Conservation (phyloP, 225 moss, liverwort and hornwort species). For the Marchantia polymorpha region DNA sequence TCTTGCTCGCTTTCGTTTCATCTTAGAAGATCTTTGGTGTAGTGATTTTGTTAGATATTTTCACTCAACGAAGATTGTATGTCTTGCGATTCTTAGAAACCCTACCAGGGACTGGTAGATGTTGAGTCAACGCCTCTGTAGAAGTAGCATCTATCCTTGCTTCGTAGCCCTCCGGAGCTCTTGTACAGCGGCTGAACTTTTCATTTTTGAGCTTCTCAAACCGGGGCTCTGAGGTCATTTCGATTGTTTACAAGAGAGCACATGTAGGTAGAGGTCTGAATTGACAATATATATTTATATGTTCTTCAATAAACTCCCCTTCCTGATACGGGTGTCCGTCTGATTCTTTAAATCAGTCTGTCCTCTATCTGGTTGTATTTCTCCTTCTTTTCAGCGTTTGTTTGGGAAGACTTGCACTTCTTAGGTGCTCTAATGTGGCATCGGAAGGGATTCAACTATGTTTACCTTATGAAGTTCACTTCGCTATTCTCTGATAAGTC, state of each 20-base stretch:
- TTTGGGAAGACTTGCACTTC: too few relatives aligned
- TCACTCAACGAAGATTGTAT: constrained; percentile 30
- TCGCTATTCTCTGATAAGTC: too few relatives aligned
- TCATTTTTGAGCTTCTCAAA: constrained; percentile 1
- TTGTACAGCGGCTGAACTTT: constrained; percentile 3
- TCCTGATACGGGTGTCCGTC: background rate
- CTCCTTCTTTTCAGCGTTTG: too few relatives aligned
- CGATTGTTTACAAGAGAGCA: background rate
- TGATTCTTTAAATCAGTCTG: too few relatives aligned
- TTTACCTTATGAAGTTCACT: too few relatives aligned
- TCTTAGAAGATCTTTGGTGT: constrained; percentile 24
- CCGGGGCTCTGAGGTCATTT: background rate
- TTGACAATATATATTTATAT: background rate
- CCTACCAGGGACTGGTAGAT: background rate
- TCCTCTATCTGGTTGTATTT: too few relatives aligned
- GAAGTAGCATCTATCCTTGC: background rate
- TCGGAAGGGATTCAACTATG: too few relatives aligned
- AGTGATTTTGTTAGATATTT: constrained; percentile 38
- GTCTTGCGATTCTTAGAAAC: background rate
- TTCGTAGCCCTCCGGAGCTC: background rate
- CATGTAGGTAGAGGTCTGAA: background rate
- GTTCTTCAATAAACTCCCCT: background rate
- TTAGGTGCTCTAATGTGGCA: too few relatives aligned
- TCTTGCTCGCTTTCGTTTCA: constrained; percentile 9
- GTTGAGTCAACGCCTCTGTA: background rate